Percentiles rank a stretch among this genome's conserved stretches.
phyloP scores from a whole-genome alignment of 768 basidiomycete species.

The Pulveroboletus sp. region DNA sequence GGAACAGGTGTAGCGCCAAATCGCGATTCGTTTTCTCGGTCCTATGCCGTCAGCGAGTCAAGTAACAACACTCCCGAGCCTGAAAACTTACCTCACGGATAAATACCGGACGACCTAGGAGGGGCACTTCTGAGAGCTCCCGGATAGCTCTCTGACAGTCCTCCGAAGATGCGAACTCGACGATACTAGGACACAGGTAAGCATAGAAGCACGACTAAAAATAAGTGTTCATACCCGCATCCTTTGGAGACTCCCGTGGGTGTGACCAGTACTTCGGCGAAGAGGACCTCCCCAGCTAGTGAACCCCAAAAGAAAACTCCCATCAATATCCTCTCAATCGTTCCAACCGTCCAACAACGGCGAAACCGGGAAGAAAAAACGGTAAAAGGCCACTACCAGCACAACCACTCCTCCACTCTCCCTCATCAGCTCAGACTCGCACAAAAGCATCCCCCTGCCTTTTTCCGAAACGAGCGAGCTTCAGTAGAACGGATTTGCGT shows the following conservation, averaged over 20 bases:
- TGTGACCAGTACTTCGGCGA: conserved; percentile 98
- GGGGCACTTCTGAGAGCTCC: conserved; percentile 81
- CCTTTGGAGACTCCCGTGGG: conserved; percentile 97
- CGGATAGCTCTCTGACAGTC: conserved; percentile 86
- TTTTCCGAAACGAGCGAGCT: conserved; percentile 32
- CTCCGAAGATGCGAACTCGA: conserved; percentile 88
- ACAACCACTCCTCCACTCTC: conserved; percentile 28
- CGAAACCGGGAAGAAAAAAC: conserved; percentile 38
- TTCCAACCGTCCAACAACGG: conserved; percentile 49
- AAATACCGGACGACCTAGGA: conserved; percentile 94
- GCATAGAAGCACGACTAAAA: background rate
- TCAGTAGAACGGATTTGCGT: conserved; percentile 33
- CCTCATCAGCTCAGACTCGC: conserved; percentile 36
- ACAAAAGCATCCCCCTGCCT: conserved; percentile 29
- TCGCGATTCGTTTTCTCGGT: conserved; percentile 93
- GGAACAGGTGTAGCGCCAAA: conserved; percentile 95
- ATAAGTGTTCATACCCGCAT: conserved; percentile 76
- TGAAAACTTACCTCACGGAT: conserved; percentile 75
- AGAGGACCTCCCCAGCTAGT: conserved; percentile 99
- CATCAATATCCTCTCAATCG: conserved; percentile 85
- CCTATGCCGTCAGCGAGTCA: conserved; percentile 43
- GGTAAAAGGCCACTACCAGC: conserved; percentile 36
- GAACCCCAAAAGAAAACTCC: conserved; percentile 85
- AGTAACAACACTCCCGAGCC: background rate
- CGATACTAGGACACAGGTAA: conserved; percentile 60